Conservation (phyloP, 768 basidiomycete species). For the Rhodocollybia butyracea region DNA sequence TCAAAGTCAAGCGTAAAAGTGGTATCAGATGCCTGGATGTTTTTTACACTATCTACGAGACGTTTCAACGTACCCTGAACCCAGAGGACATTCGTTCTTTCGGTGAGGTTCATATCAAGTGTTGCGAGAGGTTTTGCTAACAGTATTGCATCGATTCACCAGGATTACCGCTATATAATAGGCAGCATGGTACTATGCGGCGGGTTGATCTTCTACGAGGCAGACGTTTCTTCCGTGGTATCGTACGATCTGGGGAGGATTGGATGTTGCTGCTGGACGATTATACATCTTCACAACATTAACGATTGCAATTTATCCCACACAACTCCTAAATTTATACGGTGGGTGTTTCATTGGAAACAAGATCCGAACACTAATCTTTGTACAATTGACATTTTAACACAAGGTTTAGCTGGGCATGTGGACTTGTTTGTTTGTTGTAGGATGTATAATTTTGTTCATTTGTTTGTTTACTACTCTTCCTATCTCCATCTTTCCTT, state of each 20-base stretch:
- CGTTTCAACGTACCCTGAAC: neutral
- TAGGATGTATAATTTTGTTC: too few species aligned
- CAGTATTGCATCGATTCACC: neutral
- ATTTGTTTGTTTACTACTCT: too few species aligned
- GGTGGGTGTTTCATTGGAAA: too few species aligned
- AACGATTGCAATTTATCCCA: too few species aligned
- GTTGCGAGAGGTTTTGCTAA: neutral
- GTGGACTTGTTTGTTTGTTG: too few species aligned
- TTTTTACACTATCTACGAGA: neutral
- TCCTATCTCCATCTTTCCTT: too few species aligned
- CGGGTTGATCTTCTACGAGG: neutral
- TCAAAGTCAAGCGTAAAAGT: neutral
- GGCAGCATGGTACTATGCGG: neutral
- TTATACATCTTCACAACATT: too few species aligned
- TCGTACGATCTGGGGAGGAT: neutral
- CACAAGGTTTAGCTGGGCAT: too few species aligned
- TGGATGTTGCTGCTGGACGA: neutral
- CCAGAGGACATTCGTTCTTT: neutral
- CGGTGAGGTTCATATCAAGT: too few species aligned
- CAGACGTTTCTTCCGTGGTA: neutral
- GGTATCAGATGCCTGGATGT: constrained; percentile 2
- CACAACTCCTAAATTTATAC: too few species aligned
- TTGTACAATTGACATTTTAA: too few species aligned
- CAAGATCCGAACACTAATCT: too few species aligned
- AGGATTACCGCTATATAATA: neutral